Evolutionary conservation across 768 basidiomycete genomes (phyloP).

Genomic region (Tricholoma terreum): DNA sequence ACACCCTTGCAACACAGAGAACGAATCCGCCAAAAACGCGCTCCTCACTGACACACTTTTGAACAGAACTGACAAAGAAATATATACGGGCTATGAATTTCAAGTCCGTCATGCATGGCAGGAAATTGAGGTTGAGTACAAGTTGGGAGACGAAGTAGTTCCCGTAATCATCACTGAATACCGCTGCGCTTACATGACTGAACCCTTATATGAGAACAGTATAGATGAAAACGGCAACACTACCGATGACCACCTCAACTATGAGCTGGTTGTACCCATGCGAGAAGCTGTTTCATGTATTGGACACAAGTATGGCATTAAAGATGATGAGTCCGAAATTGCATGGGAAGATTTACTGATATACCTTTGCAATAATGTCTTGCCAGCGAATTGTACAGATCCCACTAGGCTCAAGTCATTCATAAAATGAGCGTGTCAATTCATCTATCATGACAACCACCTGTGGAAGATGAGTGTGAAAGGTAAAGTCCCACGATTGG

Average conservation of each 20-base stretch:
- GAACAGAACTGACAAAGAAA: not conserved
- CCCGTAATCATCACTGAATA: conserved; percentile 19
- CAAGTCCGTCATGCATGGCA: not conserved
- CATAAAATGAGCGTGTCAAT: conserved; percentile 2
- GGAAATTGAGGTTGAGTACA: conserved; percentile 10
- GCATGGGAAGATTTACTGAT: conserved; percentile 14
- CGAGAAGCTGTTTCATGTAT: not conserved
- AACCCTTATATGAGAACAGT: conserved; percentile 1
- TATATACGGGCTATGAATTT: conserved; percentile 3
- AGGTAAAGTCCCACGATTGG: conserved; percentile 18
- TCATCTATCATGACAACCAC: conserved; percentile 15
- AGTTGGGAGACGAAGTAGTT: conserved; percentile 18
- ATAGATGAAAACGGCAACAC: too few species aligned
- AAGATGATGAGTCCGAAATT: conserved; percentile 6
- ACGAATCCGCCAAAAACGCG: not conserved
- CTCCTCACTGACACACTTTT: not conserved
- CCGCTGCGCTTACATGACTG: conserved; percentile 9
- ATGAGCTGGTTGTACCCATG: not conserved
- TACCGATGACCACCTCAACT: too few species aligned
- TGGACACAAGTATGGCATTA: conserved; percentile 5
- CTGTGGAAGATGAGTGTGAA: conserved; percentile 17
- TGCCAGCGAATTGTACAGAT: not conserved
- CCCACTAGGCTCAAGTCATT: not conserved
- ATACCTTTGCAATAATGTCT: not conserved
- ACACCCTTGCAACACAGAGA: not conserved